Evolutionary conservation across 768 basidiomycete species (phyloP), one percentile per base, ranked within the genome.

Genomic region (Russula abietina): DNA sequence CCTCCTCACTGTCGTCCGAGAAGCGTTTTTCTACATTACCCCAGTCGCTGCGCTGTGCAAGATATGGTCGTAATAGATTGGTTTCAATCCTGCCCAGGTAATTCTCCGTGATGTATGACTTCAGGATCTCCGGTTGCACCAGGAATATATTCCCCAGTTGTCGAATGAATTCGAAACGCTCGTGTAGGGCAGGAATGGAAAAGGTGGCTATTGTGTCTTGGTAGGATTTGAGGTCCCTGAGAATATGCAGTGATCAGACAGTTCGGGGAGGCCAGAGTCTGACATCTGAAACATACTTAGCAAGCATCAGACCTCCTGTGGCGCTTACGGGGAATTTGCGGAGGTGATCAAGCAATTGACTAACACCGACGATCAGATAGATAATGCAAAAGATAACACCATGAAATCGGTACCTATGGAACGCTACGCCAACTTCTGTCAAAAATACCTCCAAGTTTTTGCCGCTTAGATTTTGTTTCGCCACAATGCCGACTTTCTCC

Each of bases 131-230:
- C 8, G 96, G 95, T 58, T 88, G 91, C 54, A 99, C 91, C 66
- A 98, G 88, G 81, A 98, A 99, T 66, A 95, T 82, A 70, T 98
- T 96, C 67, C 96, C 97, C 5, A 99, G 85, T 73, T 98, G 95
- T 45, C 95, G 88, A 65, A 98, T 87, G 77, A 98, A 98, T 72
- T 98, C 97, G 76, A 96, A 99, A 26, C 96, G 93, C 72, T 98
- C 95, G 67, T 88, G 84, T 9, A 99, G 80, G 8, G 89, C 80
- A 12, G 91, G 84, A 48, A 97, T 86, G 33, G 81, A 80, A 76
- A 96, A 98, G n/a, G 82, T 84, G 65, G 80, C 77, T 67, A 97
- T 84, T 2, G 83, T 83, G 69, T 98, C 97, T 77, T 98, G 97
- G 70, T 99, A 99, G 24, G 89, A 86, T 67, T 95, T 97, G 68